Conservation (phyloP, 305 asterid species). For the Rubia peregrina region DNA sequence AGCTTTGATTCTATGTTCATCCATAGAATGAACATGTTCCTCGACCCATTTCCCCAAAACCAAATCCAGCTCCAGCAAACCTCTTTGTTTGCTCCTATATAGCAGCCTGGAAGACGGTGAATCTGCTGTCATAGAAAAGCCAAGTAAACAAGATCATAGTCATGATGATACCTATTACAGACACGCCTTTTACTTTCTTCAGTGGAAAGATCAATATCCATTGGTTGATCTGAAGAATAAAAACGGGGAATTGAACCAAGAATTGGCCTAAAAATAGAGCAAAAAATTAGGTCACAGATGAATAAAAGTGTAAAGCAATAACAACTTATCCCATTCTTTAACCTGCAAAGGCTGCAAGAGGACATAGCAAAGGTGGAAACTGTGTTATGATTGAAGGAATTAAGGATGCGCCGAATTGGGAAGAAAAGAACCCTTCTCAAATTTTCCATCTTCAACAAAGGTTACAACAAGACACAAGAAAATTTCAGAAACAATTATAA, state of each 20-base stretch:
- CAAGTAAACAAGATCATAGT: neutral
- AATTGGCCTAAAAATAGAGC: slow-evolving; percentile 35
- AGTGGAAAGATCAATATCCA: slow-evolving; percentile 49
- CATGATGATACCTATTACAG: slow-evolving; percentile 46
- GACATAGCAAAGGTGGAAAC: slow-evolving; percentile 21
- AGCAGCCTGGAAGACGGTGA: slow-evolving; percentile 41
- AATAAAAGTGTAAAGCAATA: neutral
- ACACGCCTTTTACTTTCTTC: slow-evolving; percentile 74
- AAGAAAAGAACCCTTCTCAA: slow-evolving; percentile 38
- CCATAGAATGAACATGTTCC: slow-evolving; percentile 65
- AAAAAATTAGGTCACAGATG: neutral
- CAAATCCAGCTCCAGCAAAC: slow-evolving; percentile 80
- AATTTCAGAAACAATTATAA: neutral
- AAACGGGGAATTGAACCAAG: slow-evolving; percentile 39
- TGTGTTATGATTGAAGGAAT: slow-evolving; percentile 20
- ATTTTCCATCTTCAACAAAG: slow-evolving; percentile 33
- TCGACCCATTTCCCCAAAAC: slow-evolving; percentile 87
- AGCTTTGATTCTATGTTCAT: slow-evolving; percentile 56
- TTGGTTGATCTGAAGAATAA: slow-evolving; percentile 36
- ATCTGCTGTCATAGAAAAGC: neutral
- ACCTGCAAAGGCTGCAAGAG: slow-evolving; percentile 34
- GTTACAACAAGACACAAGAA: neutral
- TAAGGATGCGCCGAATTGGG: slow-evolving; percentile 40
- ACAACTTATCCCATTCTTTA: neutral
- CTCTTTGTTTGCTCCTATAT: slow-evolving; percentile 88